These are phyloP conservation scores for Phytopythium kandeliae DNA, from an alignment of 352 stramenopile genomes.

Conservation along the genomic window DNA sequence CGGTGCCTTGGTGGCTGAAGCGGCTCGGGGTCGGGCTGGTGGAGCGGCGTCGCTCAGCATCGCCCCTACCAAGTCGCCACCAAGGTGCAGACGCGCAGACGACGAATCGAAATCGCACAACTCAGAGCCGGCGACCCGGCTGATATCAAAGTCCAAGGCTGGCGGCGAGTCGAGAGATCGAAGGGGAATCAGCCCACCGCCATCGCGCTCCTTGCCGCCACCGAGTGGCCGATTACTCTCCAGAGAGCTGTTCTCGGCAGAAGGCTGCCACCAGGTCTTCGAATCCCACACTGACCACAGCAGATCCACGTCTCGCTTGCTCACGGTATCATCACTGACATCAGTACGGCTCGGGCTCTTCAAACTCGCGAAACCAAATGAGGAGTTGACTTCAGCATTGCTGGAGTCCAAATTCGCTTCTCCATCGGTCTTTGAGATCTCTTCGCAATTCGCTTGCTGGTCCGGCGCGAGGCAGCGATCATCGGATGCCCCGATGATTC, in stretches of 20 bases:
- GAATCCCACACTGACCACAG: slow-evolving; percentile 1
- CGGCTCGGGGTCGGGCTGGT: neutral
- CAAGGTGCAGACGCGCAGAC: neutral
- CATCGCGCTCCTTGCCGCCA: neutral
- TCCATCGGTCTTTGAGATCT: neutral
- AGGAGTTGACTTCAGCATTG: neutral
- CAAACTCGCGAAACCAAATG: neutral
- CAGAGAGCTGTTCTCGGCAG: slow-evolving; percentile 2
- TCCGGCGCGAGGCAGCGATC: neutral
- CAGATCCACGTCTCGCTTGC: neutral
- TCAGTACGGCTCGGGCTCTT: neutral
- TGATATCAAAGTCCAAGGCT: neutral
- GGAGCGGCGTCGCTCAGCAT: neutral
- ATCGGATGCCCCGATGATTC: neutral
- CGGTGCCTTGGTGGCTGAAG: slow-evolving; percentile 22
- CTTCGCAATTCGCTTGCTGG: neutral
- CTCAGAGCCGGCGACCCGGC: neutral
- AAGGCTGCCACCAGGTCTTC: slow-evolving; percentile 4
- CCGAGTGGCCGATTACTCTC: neutral
- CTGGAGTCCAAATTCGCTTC: too few species aligned
- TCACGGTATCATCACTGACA: neutral
- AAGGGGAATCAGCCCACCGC: neutral
- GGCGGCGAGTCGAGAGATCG: neutral
- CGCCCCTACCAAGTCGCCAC: neutral
- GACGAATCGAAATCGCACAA: neutral